These are phyloP conservation scores for Sporisorium graminicola DNA, from an alignment of 1,284 basidiomycete genomes.

Conservation along the genomic window DNA sequence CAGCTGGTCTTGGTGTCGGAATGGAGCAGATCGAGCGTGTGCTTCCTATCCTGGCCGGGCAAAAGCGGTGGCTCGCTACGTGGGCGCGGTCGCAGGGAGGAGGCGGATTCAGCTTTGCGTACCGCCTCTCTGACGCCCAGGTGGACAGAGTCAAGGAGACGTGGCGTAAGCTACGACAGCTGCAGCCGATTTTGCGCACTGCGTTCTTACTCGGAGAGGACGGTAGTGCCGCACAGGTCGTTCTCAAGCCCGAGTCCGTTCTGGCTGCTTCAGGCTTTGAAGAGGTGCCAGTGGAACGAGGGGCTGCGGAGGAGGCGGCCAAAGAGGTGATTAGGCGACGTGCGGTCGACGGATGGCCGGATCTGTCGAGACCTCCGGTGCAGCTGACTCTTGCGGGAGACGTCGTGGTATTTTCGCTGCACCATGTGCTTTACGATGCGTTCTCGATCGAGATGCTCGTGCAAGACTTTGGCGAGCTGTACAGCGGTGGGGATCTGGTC, in stretches of 20 bases:
- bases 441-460: conserved; percentile 59
- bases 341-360: conserved; percentile 32
- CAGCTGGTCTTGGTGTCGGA: conserved; percentile 16
- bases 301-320: conserved; percentile 1
- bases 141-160: conserved; percentile 25
- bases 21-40: conserved; percentile 43
- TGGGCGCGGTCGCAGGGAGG: conserved; percentile 32
- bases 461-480: conserved; percentile 51
- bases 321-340: conserved; percentile 17
- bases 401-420: conserved; percentile 56
- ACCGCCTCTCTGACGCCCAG: conserved; percentile 25
- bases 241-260: conserved; percentile 13
- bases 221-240: conserved; percentile 43
- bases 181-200: conserved; percentile 59
- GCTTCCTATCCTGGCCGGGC: conserved; percentile 56
- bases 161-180: conserved; percentile 48
- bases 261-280: conserved; percentile 3
- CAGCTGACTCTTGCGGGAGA: conserved; percentile 40
- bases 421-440: conserved; percentile 67
- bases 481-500: conserved; percentile 19
- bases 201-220: conserved; percentile 39
- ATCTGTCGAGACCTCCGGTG: conserved; percentile 25
- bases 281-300: conserved; percentile 5
- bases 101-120: conserved; percentile 57
- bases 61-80: conserved; percentile 51